phyloP scores from a whole-genome alignment of 2,329 filamentous ascomycete genomes.

The Corinectria fuckeliana region DNA sequence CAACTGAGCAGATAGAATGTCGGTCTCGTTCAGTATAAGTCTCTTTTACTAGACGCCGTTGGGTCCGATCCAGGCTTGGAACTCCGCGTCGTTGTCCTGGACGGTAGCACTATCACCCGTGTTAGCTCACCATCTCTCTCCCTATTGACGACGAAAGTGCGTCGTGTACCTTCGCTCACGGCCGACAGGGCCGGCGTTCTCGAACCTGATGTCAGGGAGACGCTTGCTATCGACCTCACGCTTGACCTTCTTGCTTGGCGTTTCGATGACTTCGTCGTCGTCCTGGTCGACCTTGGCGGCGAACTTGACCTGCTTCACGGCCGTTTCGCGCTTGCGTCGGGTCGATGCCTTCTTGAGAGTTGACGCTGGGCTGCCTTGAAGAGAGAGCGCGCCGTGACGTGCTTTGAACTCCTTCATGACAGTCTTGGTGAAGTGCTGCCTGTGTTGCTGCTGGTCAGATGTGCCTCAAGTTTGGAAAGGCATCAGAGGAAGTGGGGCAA shows the following conservation, averaged over 20 bases:
- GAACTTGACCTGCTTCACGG: conserved; percentile 25
- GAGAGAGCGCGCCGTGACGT: conserved; percentile 30
- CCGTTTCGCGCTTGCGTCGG: conserved; percentile 27
- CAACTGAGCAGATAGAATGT: neutral
- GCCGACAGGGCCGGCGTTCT: conserved; percentile 7
- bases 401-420: conserved; percentile 46
- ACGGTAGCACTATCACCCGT: conserved; percentile 19
- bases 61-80: conserved; percentile 22
- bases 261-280: conserved; percentile 10
- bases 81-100: conserved; percentile 10
- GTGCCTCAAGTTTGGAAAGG: neutral
- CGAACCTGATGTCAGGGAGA: conserved; percentile 23
- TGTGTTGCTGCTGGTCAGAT: conserved; percentile 22
- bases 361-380: conserved; percentile 11
- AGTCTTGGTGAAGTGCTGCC: conserved; percentile 49
- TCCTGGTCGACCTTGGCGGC: conserved; percentile 23
- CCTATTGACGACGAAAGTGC: neutral
- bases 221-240: conserved; percentile 29
- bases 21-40: neutral
- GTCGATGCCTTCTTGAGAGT: conserved; percentile 29
- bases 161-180: conserved; percentile 29
- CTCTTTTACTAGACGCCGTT: neutral
- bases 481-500: neutral
- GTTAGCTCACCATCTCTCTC: conserved; percentile 8
- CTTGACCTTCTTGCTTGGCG: conserved; percentile 43